Evolutionary conservation across 768 basidiomycete species (phyloP), one percentile per base, ranked within the genome.

Genomic region (Amanita pallidorosea): DNA sequence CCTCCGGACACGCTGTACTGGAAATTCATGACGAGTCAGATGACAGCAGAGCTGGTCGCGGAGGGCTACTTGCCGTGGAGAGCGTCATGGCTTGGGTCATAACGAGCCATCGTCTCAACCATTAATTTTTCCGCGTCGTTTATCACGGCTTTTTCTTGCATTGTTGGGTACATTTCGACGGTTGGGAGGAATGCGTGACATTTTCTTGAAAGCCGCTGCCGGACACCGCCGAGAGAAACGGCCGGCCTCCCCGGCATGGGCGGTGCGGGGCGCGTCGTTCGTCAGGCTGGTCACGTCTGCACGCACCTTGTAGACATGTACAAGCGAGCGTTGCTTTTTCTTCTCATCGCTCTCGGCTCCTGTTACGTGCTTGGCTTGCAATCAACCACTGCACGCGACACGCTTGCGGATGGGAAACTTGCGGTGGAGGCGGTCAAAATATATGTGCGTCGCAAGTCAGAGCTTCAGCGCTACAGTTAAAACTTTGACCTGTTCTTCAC

Each of bases 1-100:
- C 57, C 74, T 80, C 48, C 91, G 71, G 23, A 95, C 91, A 55
- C 92, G 83, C 56, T 85, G 74, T 8, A 94, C 91, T 92, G 62
- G 29, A 50, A 29, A 37, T 42, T 12, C 1, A 13, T 27, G 34
- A 46, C 15, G n/a, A 7, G 45, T 31, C 25, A 55, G 33, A 27
- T 38, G 41, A 11, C 45, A 40, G 40, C 45, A 40, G 40, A 38
- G 27, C 50, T 45, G 44, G 47, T 53, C 49, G 33, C 23, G 7
- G 29, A 9, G 17, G n/a, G 40, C 49, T 15, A 61, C 77, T 61
- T 54, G 86, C 87, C 87, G 60, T 91, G 88, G 54, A 77, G 81
- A 47, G 72, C 75, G 63, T 91, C 88, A 60, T 90, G 88, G 27
- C 86, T 88, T 4, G 86, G 79, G 60, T 88, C 88, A 59, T 87